Evolutionary conservation across 306 rosid species (phyloP).

Genomic region (Pyrus pyrifolia): DNA sequence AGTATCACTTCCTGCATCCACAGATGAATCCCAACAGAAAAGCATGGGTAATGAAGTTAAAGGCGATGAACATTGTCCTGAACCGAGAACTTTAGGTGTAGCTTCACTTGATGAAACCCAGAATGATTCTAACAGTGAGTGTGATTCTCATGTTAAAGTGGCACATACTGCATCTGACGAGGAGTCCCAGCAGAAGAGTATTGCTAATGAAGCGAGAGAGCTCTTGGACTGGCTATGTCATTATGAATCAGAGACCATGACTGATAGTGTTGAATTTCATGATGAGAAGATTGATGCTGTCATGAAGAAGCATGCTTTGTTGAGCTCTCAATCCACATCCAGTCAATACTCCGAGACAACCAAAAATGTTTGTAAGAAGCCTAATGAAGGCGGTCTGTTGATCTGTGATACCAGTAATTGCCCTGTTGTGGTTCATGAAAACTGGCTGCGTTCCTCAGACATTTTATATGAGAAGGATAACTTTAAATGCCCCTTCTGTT

Average conservation of each 20-base stretch:
- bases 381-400: conserved; percentile 50
- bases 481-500: conserved; percentile 70
- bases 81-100: conserved; percentile 7
- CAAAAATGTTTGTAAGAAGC: conserved; percentile 38
- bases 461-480: conserved; percentile 33
- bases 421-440: conserved; percentile 56
- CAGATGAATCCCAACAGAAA: conserved; percentile 17
- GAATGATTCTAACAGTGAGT: conserved; percentile 6
- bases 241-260: conserved; percentile 20
- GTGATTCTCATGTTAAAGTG: conserved; percentile 20
- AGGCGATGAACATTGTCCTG: conserved; percentile 13
- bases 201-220: conserved; percentile 28
- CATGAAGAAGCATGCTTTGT: conserved; percentile 34
- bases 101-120: conserved; percentile 7
- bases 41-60: conserved; percentile 1
- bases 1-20: conserved; percentile 12
- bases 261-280: conserved; percentile 31
- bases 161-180: conserved; percentile 13
- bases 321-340: conserved; percentile 26
- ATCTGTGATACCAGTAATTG: conserved; percentile 49
- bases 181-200: conserved; percentile 19
- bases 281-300: conserved; percentile 28
- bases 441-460: conserved; percentile 38
- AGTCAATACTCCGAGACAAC: conserved; percentile 22
- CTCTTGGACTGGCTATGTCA: conserved; percentile 13